These are phyloP conservation scores for Fraxinus ornus DNA, from an alignment of 305 asterid species.

Conservation along the genomic window DNA sequence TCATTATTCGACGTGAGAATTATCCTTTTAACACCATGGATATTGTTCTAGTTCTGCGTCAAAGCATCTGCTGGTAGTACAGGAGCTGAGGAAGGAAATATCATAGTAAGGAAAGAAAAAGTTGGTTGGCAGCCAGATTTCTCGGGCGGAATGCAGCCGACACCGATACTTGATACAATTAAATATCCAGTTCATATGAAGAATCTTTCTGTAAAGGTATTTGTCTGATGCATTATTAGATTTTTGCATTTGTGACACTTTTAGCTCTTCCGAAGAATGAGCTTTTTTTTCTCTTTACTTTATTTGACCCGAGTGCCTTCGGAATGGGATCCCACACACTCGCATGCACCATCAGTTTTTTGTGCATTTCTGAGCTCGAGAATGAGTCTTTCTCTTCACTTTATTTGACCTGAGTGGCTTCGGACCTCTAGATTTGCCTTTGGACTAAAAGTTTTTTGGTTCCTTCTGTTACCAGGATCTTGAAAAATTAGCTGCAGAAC, in stretches of 20 bases:
- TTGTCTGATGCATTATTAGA: background rate
- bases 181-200: slow-evolving; percentile 68
- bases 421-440: background rate
- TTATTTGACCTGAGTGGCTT: background rate
- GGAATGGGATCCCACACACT: background rate
- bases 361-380: background rate
- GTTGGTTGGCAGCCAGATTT: slow-evolving; percentile 51
- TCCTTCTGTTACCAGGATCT: slow-evolving; percentile 40
- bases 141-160: slow-evolving; percentile 47
- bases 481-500: slow-evolving; percentile 46
- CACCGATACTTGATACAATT: slow-evolving; percentile 63
- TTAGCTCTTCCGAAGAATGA: background rate
- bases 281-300: background rate
- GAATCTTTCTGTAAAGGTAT: slow-evolving; percentile 56
- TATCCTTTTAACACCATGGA: background rate
- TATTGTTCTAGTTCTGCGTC: slow-evolving; percentile 36
- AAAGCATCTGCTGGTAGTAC: slow-evolving; percentile 43
- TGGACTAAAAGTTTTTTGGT: background rate
- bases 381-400: background rate
- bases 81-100: slow-evolving; percentile 40
- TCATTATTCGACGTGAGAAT: background rate
- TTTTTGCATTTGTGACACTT: background rate
- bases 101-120: slow-evolving; percentile 38
- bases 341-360: background rate
- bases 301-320: background rate